phyloP scores from a whole-genome alignment of 371 early-diverging fungal genomes.

The Lichtheimia ornata region DNA sequence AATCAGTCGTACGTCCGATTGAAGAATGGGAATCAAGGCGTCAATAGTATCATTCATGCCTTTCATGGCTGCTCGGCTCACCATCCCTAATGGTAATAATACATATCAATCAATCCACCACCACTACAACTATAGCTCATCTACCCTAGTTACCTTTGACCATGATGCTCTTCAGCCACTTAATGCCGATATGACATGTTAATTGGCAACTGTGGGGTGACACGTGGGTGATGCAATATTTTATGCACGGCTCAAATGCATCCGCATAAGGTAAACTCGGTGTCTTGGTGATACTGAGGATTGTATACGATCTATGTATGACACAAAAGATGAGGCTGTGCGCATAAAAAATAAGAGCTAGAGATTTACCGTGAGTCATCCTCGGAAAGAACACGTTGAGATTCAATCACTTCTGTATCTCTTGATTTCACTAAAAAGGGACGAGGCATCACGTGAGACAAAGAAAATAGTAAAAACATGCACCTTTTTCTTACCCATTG shows the following conservation, averaged over 20 bases:
- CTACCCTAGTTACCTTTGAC: conserved; percentile 40
- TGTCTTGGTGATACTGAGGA: conserved; percentile 40
- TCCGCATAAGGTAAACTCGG: conserved; percentile 58
- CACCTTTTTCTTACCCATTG: conserved; percentile 39
- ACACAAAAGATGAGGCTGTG: neutral
- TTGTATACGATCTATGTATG: conserved; percentile 36
- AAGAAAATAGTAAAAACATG: neutral
- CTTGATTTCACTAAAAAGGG: conserved; percentile 43
- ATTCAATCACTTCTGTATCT: conserved; percentile 57
- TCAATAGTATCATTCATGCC: conserved; percentile 37
- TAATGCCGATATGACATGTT: conserved; percentile 49
- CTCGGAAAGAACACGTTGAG: conserved; percentile 42
- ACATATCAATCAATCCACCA: neutral
- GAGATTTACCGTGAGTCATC: conserved; percentile 29
- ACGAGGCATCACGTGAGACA: neutral
- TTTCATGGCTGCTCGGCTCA: conserved; percentile 39
- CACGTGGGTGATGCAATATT: conserved; percentile 55
- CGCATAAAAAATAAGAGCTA: neutral
- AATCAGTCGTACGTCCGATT: conserved; percentile 4
- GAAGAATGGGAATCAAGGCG: conserved; percentile 15
- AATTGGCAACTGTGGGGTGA: conserved; percentile 35
- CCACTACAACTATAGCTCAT: neutral
- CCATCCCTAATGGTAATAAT: conserved; percentile 23
- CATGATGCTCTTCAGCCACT: conserved; percentile 57
- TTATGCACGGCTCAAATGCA: conserved; percentile 52